Evolutionary conservation across 768 basidiomycete genomes (phyloP).

Genomic region (Stropharia rugosoannulata): DNA sequence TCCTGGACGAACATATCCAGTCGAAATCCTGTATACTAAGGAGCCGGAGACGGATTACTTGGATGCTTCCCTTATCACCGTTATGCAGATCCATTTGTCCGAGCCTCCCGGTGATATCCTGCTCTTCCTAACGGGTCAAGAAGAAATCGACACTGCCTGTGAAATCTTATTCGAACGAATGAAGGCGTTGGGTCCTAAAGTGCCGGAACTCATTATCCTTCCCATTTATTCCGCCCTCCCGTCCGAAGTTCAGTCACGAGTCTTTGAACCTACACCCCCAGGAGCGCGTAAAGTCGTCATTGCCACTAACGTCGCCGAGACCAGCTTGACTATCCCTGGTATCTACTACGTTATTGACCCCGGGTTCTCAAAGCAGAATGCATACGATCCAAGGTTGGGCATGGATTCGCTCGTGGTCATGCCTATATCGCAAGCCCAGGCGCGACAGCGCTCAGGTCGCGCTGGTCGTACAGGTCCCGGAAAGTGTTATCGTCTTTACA

Average conservation of each 20-base stretch:
- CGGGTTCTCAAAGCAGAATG: conserved; percentile 98
- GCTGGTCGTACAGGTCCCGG: conserved; percentile 98
- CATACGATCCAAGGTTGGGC: conserved; percentile 93
- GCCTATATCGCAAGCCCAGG: conserved; percentile 98
- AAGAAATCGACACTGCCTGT: conserved; percentile 97
- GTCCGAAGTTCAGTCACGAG: conserved; percentile 95
- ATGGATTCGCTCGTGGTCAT: conserved; percentile 99
- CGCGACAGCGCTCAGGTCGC: conserved; percentile 92
- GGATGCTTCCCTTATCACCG: conserved; percentile 96
- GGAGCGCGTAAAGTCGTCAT: conserved; percentile 99
- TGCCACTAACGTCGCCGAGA: conserved; percentile 99
- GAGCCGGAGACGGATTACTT: conserved; percentile 98
- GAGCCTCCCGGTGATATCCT: conserved; percentile 97
- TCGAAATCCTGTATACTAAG: conserved; percentile 97
- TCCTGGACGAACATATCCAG: conserved; percentile 98
- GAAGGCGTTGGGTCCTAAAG: conserved; percentile 98
- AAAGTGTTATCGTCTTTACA: conserved; percentile 97
- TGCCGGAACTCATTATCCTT: conserved; percentile 93
- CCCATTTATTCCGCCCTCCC: conserved; percentile 98
- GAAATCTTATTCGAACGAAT: conserved; percentile 98
- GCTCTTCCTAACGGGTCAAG: conserved; percentile 97
- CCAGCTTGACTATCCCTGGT: conserved; percentile 95
- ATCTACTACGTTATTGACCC: conserved; percentile 99
- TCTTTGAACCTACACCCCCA: conserved; percentile 97
- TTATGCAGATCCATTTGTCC: conserved; percentile 99